Conservation (phyloP, 495 filamentous ascomycete species). For the Penicillium goetzii region DNA sequence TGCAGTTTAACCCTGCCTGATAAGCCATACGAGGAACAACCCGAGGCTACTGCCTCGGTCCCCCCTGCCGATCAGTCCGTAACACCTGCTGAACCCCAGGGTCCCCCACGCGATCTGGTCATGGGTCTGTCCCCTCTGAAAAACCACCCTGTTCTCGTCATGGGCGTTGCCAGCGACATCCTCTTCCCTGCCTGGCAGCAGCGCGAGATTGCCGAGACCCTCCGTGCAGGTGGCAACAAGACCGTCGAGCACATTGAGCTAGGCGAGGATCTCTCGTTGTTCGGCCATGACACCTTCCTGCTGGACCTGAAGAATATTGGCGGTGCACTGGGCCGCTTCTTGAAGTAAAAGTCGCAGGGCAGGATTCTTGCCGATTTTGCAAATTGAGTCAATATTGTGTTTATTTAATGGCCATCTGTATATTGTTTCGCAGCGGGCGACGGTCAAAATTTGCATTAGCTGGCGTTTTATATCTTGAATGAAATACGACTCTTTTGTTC, state of each 20-base stretch:
- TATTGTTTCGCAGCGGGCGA: slow-evolving; percentile 18
- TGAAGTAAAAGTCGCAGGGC: slow-evolving; percentile 43
- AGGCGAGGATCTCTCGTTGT: slow-evolving; percentile 87
- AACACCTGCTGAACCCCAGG: slow-evolving; percentile 16
- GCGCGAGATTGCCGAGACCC: slow-evolving; percentile 85
- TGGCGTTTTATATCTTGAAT: slow-evolving; percentile 21
- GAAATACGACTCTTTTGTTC: not conserved
- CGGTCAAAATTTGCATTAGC: slow-evolving; percentile 25
- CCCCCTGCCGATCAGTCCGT: slow-evolving; percentile 33
- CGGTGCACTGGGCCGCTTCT: slow-evolving; percentile 75
- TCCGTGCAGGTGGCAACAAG: slow-evolving; percentile 74
- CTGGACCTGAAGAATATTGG: slow-evolving; percentile 92
- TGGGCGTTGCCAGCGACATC: slow-evolving; percentile 96
- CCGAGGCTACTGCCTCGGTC: slow-evolving; percentile 44
- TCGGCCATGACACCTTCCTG: slow-evolving; percentile 96
- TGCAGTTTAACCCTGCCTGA: slow-evolving; percentile 89
- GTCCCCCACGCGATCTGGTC: slow-evolving; percentile 76
- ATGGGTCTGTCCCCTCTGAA: slow-evolving; percentile 70
- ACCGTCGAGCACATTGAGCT: slow-evolving; percentile 85
- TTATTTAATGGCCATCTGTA: slow-evolving; percentile 13
- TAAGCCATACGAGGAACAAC: slow-evolving; percentile 81
- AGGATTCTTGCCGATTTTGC: not conserved
- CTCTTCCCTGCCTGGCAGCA: slow-evolving; percentile 99
- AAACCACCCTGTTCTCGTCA: slow-evolving; percentile 78
- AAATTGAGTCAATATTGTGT: not conserved